Conservation (phyloP, 1,284 basidiomycete species). For the Boletus sp. region DNA sequence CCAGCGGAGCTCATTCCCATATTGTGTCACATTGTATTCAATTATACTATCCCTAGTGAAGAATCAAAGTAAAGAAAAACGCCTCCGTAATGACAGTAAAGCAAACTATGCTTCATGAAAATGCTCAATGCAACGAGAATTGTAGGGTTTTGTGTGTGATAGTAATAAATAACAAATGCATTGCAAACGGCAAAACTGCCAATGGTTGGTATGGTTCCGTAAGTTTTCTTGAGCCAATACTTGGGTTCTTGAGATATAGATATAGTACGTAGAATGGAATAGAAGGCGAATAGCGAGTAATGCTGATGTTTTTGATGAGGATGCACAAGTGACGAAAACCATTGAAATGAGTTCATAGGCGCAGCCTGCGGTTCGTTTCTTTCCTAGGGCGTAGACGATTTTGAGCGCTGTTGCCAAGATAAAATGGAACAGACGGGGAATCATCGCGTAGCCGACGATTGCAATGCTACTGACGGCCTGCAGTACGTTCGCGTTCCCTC, state of each 20-base stretch:
- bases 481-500: slow-evolving; percentile 47
- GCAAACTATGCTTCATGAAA: slow-evolving; percentile 26
- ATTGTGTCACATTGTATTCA: slow-evolving; percentile 9
- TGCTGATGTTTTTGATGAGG: slow-evolving; percentile 27
- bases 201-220: slow-evolving; percentile 36
- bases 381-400: slow-evolving; percentile 11
- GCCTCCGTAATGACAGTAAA: slow-evolving; percentile 19
- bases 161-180: slow-evolving; percentile 38
- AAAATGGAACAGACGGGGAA: not conserved
- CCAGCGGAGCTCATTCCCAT: not conserved
- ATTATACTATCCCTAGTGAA: slow-evolving; percentile 14
- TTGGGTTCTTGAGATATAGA: slow-evolving; percentile 38
- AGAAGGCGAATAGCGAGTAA: slow-evolving; percentile 27
- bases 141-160: slow-evolving; percentile 28
- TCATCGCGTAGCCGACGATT: not conserved
- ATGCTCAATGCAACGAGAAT: slow-evolving; percentile 30
- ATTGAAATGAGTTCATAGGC: slow-evolving; percentile 26
- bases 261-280: slow-evolving; percentile 36
- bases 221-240: slow-evolving; percentile 33
- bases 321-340: slow-evolving; percentile 19
- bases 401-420: slow-evolving; percentile 7
- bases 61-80: slow-evolving; percentile 4
- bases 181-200: slow-evolving; percentile 27
- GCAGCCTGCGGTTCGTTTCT: slow-evolving; percentile 27
- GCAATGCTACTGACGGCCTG: slow-evolving; percentile 30